These are phyloP conservation scores for Kazachstania kunashirensis DNA, from an alignment of 805 yeast species.

Conservation along the genomic window DNA sequence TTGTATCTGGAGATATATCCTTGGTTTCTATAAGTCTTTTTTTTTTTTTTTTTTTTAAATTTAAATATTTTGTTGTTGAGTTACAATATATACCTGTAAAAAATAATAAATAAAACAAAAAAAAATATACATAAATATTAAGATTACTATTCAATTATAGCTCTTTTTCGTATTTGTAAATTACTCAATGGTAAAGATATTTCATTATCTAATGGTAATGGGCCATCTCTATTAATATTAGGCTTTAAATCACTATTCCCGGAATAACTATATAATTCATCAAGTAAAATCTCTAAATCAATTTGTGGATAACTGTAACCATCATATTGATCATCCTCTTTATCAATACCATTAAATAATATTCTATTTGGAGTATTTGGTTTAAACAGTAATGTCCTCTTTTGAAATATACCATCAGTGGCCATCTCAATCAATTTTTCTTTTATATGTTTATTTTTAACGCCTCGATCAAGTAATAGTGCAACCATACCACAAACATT, in stretches of 20 bases:
- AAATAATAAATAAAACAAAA: too few relatives aligned
- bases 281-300: slow-evolving; percentile 16
- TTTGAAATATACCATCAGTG: slow-evolving; percentile 39
- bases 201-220: slow-evolving; percentile 2
- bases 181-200: background rate
- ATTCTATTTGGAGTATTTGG: slow-evolving; percentile 55
- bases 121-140: too few relatives aligned
- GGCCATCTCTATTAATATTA: background rate
- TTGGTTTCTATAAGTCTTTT: too few relatives aligned
- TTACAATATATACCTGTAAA: too few relatives aligned
- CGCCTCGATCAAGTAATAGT: slow-evolving; percentile 43
- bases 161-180: background rate
- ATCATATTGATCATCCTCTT: slow-evolving; percentile 26
- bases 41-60: too few relatives aligned
- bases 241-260: background rate
- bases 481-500: slow-evolving; percentile 59
- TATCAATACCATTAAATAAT: slow-evolving; percentile 31
- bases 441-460: slow-evolving; percentile 35
- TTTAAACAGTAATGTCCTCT: slow-evolving; percentile 36
- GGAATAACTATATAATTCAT: slow-evolving; percentile 11
- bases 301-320: slow-evolving; percentile 19
- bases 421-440: slow-evolving; percentile 37
- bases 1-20: too few relatives aligned
- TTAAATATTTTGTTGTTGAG: too few relatives aligned
- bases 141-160: background rate